These are phyloP conservation scores for Gossypium laxum DNA, from an alignment of 441 rosid genomes.

Conservation along the genomic window DNA sequence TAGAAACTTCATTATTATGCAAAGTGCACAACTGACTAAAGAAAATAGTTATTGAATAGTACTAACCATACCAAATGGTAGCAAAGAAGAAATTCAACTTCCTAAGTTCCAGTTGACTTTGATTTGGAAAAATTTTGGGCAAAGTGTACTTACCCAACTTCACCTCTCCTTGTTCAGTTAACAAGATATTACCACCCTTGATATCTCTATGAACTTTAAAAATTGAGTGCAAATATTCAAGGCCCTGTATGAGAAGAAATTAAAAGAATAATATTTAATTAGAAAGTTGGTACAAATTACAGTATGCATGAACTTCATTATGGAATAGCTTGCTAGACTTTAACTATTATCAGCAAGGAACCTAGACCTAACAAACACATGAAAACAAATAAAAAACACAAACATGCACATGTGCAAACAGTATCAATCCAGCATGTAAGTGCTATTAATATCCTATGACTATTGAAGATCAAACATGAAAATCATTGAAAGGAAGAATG, in stretches of 20 bases:
- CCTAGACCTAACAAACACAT: not conserved
- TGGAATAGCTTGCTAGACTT: not conserved
- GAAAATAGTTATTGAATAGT: not conserved
- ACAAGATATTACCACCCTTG: slow-evolving; percentile 95
- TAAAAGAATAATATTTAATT: not conserved
- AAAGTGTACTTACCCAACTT: slow-evolving; percentile 72
- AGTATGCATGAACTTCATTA: not conserved
- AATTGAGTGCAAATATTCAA: slow-evolving; percentile 90
- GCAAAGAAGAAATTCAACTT: not conserved
- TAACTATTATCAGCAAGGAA: not conserved
- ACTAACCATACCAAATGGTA: not conserved
- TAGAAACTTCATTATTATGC: slow-evolving; percentile 1
- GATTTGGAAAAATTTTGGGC: not conserved
- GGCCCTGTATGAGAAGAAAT: slow-evolving; percentile 55
- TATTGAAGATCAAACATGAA: not conserved
- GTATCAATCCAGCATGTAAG: not conserved
- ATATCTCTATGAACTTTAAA: slow-evolving; percentile 98
- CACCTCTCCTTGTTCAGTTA: slow-evolving; percentile 98
- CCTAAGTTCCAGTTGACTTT: not conserved
- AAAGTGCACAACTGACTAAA: not conserved
- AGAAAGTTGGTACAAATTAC: not conserved
- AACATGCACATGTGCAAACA: not conserved
- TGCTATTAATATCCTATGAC: not conserved
- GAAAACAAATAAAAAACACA: not conserved
- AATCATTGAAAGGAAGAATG: not conserved